phyloP scores from a whole-genome alignment of 768 basidiomycete species.

The Rhizopogon vinicolor region DNA sequence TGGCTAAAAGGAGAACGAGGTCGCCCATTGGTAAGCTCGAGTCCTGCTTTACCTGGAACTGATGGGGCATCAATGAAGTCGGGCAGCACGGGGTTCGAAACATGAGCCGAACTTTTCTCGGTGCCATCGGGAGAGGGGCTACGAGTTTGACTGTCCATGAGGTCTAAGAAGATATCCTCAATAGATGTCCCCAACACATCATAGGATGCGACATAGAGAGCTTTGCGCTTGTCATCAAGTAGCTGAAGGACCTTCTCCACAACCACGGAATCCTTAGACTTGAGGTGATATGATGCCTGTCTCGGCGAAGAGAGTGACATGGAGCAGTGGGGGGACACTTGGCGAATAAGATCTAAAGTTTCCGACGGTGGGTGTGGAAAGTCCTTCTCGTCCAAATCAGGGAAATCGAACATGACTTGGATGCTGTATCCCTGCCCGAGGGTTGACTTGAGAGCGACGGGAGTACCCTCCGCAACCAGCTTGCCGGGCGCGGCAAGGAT shows the following conservation, averaged over 20 bases:
- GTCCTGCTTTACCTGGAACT: slow-evolving; percentile 8
- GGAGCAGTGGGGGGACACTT: slow-evolving; percentile 41
- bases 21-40: slow-evolving; percentile 49
- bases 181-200: slow-evolving; percentile 72
- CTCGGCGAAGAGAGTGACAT: slow-evolving; percentile 37
- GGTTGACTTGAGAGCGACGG: slow-evolving; percentile 66
- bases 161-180: slow-evolving; percentile 75
- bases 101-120: slow-evolving; percentile 9
- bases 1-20: slow-evolving; percentile 55
- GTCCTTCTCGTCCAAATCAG: slow-evolving; percentile 26
- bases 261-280: slow-evolving; percentile 48
- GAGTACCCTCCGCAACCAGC: slow-evolving; percentile 67
- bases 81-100: not conserved
- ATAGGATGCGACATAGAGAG: slow-evolving; percentile 44
- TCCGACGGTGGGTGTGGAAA: slow-evolving; percentile 12
- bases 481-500: slow-evolving; percentile 74
- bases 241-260: slow-evolving; percentile 55
- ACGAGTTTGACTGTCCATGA: slow-evolving; percentile 47
- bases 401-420: slow-evolving; percentile 42
- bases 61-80: slow-evolving; percentile 1
- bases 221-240: slow-evolving; percentile 40
- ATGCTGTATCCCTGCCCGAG: slow-evolving; percentile 72
- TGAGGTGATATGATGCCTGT: slow-evolving; percentile 52
- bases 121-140: slow-evolving; percentile 20
- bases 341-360: slow-evolving; percentile 39